A percentile compares a stretch with the other conserved stretches of the same genome.
Conservation (phyloP, 768 basidiomycete species). For the Tubosaeta sp. region DNA sequence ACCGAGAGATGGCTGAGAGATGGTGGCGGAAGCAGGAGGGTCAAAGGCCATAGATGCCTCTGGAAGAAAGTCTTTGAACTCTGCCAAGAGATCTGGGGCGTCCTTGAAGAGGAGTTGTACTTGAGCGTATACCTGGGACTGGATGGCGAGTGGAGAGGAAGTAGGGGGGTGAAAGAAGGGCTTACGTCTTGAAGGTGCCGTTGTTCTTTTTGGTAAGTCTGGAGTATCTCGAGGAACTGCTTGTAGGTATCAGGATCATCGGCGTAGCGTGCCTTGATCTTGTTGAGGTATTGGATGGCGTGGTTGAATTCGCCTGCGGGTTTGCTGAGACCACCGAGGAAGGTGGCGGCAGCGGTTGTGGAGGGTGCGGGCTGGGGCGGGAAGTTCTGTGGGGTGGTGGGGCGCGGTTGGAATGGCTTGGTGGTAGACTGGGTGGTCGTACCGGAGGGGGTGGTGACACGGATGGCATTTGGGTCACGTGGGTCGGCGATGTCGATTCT, state of each 20-base stretch:
- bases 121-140: slow-evolving; percentile 77
- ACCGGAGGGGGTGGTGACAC: slow-evolving; percentile 76
- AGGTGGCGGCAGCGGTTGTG: slow-evolving; percentile 59
- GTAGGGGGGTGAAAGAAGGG: slow-evolving; percentile 2
- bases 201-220: slow-evolving; percentile 84
- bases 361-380: slow-evolving; percentile 44
- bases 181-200: slow-evolving; percentile 67
- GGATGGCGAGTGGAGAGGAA: slow-evolving; percentile 7
- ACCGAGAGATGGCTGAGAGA: slow-evolving; percentile 44
- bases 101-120: slow-evolving; percentile 80
- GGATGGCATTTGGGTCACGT: slow-evolving; percentile 66
- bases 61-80: slow-evolving; percentile 80
- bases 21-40: slow-evolving; percentile 42
- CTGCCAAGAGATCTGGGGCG: slow-evolving; percentile 71
- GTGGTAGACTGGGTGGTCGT: slow-evolving; percentile 63
- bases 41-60: slow-evolving; percentile 48
- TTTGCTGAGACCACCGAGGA: slow-evolving; percentile 58
- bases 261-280: slow-evolving; percentile 90
- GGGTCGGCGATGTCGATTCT: slow-evolving; percentile 83
- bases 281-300: slow-evolving; percentile 96
- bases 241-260: slow-evolving; percentile 92
- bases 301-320: slow-evolving; percentile 78
- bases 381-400: slow-evolving; percentile 51
- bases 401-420: slow-evolving; percentile 41
- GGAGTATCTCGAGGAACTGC: slow-evolving; percentile 83